Conservation (phyloP, 257 asterid genomes). For the Vinca minor region DNA sequence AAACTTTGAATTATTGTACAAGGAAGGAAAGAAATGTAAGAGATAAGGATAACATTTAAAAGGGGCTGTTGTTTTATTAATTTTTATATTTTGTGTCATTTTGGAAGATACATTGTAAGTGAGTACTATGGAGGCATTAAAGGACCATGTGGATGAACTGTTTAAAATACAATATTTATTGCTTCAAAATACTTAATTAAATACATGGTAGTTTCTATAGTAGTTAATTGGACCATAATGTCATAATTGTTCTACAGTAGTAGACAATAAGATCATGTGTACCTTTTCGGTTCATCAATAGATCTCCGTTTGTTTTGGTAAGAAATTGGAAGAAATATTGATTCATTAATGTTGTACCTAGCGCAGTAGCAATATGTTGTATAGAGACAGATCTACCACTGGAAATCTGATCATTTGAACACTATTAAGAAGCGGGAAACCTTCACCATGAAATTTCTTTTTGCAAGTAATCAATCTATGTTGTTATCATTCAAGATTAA, state of each 20-base stretch:
- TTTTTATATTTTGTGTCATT: neutral
- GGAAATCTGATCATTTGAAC: neutral
- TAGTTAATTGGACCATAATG: neutral
- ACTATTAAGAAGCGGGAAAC: neutral
- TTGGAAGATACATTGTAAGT: slow-evolving; percentile 11
- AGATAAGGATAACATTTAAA: neutral
- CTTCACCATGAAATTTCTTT: neutral
- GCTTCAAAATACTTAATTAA: neutral
- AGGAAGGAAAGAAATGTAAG: neutral
- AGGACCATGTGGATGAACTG: slow-evolving; percentile 11
- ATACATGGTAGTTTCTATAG: no score
- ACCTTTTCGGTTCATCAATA: slow-evolving; percentile 10
- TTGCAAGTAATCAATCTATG: no score
- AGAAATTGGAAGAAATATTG: neutral
- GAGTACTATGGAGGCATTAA: slow-evolving; percentile 4
- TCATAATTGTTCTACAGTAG: neutral
- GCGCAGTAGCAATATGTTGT: no score
- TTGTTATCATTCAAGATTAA: slow-evolving; percentile 5
- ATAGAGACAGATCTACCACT: no score
- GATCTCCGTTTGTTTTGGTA: slow-evolving; percentile 14
- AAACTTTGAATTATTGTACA: slow-evolving; percentile 17
- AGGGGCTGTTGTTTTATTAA: neutral
- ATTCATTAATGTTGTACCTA: neutral
- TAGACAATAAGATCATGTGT: slow-evolving; percentile 13
- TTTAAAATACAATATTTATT: slow-evolving; percentile 3